A percentile compares a stretch with the other conserved stretches of the same genome.
Conservation (phyloP, 2,329 filamentous ascomycete genomes). For the Davidsoniella eucalypti region DNA sequence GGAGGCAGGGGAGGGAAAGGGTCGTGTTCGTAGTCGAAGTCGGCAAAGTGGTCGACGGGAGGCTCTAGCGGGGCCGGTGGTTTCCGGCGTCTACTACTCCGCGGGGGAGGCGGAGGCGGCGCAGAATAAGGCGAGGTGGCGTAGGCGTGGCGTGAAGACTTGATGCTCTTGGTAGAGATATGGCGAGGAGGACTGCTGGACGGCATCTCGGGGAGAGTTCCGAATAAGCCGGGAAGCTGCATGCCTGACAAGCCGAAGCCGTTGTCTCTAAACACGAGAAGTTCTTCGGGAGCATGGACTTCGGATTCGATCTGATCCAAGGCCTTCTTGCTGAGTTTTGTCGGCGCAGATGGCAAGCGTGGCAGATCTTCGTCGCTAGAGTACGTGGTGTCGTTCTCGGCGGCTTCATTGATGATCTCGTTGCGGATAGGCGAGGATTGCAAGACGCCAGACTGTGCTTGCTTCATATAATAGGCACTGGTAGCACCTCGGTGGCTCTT, state of each 20-base stretch:
- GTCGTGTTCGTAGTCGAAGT: conserved; percentile 10
- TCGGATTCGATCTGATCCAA: conserved; percentile 8
- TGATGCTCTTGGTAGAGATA: background rate
- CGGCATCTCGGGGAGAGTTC: conserved; percentile 13
- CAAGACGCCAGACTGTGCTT: conserved; percentile 7
- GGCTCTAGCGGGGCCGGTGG: background rate
- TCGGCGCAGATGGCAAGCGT: background rate
- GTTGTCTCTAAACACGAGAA: conserved; percentile 21
- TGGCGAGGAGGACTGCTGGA: conserved; percentile 10
- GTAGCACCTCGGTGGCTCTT: conserved; percentile 12
- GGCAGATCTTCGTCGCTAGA: conserved; percentile 3
- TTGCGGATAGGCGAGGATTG: conserved; percentile 2
- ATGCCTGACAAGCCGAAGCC: conserved; percentile 21
- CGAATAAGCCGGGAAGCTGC: conserved; percentile 21
- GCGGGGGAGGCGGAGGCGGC: background rate
- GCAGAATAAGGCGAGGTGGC: background rate
- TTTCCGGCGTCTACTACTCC: background rate
- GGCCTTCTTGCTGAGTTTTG: conserved; percentile 1
- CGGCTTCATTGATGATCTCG: background rate
- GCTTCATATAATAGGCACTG: conserved; percentile 12
- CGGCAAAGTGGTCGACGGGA: conserved; percentile 7
- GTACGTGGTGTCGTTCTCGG: background rate
- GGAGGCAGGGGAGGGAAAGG: background rate
- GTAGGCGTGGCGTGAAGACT: background rate
- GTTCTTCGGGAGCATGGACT: conserved; percentile 19